Evolutionary conservation across 257 asterid species (phyloP).

Genomic region (Solanum virginianum): DNA sequence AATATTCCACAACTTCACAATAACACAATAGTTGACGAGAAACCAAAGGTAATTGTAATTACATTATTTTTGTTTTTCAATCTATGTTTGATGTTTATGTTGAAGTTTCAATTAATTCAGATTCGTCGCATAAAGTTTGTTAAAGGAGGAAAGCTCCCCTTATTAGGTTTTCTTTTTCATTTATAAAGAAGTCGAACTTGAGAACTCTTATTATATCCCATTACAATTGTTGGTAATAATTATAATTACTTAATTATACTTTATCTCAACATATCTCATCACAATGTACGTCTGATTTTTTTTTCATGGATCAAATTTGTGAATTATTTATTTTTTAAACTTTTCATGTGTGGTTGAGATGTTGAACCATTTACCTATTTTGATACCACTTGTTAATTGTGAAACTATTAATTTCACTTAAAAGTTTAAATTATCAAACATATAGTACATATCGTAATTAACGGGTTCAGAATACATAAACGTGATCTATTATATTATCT

Average conservation of each 20-base stretch:
- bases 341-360: background rate
- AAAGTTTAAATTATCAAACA: background rate
- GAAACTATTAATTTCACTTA: background rate
- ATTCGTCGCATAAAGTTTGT: background rate
- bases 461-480: background rate
- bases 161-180: background rate
- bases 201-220: background rate
- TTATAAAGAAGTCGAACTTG: rapidly evolving
- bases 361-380: background rate
- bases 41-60: conserved; percentile 25
- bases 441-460: rapidly evolving
- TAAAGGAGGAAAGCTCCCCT: background rate
- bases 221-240: background rate
- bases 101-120: background rate
- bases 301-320: background rate
- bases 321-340: background rate
- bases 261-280: background rate
- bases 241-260: background rate
- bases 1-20: conserved; percentile 23
- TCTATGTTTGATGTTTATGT: background rate
- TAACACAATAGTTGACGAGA: conserved; percentile 32
- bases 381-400: background rate
- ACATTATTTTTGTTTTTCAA: background rate
- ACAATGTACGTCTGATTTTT: background rate
- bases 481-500: background rate